These are phyloP conservation scores for Aspergillus sp. DNA, from an alignment of 2,329 filamentous ascomycete genomes.

Conservation along the genomic window DNA sequence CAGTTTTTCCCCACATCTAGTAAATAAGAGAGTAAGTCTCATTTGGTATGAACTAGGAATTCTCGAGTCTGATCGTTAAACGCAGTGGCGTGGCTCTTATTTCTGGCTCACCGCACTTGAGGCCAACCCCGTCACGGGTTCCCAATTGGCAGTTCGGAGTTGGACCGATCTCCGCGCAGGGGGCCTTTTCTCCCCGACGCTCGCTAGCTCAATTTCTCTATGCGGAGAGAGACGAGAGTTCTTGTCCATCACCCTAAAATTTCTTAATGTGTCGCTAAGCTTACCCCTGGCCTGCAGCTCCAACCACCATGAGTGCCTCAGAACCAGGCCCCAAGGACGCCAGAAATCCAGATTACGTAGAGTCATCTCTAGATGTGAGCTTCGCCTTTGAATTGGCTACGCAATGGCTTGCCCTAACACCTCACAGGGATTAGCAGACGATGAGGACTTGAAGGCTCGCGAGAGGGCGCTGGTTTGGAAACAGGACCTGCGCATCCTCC, in stretches of 20 bases:
- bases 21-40: too few relatives aligned
- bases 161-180: conserved; percentile 12
- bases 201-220: background rate
- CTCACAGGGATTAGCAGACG: conserved; percentile 8
- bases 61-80: too few relatives aligned
- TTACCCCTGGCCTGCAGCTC: background rate
- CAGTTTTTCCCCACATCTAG: too few relatives aligned
- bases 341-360: conserved; percentile 17
- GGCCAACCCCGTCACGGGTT: background rate
- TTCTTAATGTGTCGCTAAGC: too few relatives aligned
- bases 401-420: background rate
- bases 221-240: background rate
- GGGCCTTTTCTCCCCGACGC: background rate
- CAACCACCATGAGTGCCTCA: conserved; percentile 18
- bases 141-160: conserved; percentile 4
- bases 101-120: background rate
- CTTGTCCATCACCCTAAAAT: background rate
- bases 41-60: too few relatives aligned
- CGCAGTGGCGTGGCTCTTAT: too few relatives aligned
- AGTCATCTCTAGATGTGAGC: conserved; percentile 9
- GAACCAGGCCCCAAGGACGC: conserved; percentile 17
- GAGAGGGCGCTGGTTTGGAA: conserved; percentile 50
- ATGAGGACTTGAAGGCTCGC: conserved; percentile 13
- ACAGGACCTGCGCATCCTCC: conserved; percentile 64
- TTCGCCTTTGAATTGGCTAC: background rate